Evolutionary conservation across 148 eudicot species (phyloP).

Genomic region (Hydrangea macrophylla): DNA sequence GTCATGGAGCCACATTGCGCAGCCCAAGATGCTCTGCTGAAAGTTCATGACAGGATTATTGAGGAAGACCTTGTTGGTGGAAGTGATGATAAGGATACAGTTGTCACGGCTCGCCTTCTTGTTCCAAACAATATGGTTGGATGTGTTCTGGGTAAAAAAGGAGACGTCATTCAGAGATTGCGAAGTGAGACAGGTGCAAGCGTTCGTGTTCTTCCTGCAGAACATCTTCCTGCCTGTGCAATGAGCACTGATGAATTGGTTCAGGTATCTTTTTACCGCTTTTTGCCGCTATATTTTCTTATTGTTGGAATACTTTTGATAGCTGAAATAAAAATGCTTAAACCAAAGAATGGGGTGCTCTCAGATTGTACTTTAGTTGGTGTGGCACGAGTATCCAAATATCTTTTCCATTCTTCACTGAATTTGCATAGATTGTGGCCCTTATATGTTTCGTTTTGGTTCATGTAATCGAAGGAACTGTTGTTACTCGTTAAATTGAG

Average conservation of each 20-base stretch:
- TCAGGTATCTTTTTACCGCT: slow-evolving; percentile 41
- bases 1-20: slow-evolving; percentile 24
- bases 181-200: slow-evolving; percentile 74
- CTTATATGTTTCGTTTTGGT: neutral
- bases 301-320: neutral
- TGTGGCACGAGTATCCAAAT: neutral
- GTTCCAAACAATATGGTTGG: slow-evolving; percentile 73
- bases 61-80: slow-evolving; percentile 2
- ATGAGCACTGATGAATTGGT: slow-evolving; percentile 62
- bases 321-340: neutral
- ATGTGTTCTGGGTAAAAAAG: slow-evolving; percentile 71
- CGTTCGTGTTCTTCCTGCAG: slow-evolving; percentile 71
- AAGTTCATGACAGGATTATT: slow-evolving; percentile 1
- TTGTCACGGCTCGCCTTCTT: slow-evolving; percentile 63
- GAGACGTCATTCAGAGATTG: slow-evolving; percentile 71
- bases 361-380: neutral
- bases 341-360: neutral
- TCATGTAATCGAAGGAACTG: neutral
- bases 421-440: neutral
- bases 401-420: neutral
- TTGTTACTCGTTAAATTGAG: too few relatives aligned
- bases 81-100: slow-evolving; percentile 24
- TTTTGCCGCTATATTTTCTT: neutral
- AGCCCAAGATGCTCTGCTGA: neutral
- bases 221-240: slow-evolving; percentile 73